Percentiles rank a stretch among this genome's conserved stretches.
phyloP scores from a whole-genome alignment of 345 rosid species.

The Salix purpurea region DNA sequence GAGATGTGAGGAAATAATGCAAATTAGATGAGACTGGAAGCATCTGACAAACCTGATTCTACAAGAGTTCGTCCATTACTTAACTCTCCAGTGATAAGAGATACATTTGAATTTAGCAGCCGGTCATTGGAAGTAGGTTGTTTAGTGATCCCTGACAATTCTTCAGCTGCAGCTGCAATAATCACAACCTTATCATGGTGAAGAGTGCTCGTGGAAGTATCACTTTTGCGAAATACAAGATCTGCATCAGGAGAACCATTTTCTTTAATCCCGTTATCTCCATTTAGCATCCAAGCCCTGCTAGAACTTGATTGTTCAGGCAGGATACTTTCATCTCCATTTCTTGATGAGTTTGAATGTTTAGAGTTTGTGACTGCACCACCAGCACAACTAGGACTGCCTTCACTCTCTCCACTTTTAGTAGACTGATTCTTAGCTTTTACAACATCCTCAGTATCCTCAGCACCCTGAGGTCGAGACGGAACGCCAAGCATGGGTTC shows the following conservation, averaged over 20 bases:
- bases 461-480: slow-evolving; percentile 77
- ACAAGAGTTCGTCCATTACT: slow-evolving; percentile 49
- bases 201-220: slow-evolving; percentile 28
- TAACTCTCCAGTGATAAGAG: slow-evolving; percentile 37
- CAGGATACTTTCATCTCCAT: slow-evolving; percentile 45
- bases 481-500: slow-evolving; percentile 83
- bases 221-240: slow-evolving; percentile 30
- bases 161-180: slow-evolving; percentile 45
- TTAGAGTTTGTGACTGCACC: slow-evolving; percentile 38
- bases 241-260: slow-evolving; percentile 43
- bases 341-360: slow-evolving; percentile 50
- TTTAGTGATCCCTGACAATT: slow-evolving; percentile 38
- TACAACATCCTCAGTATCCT: slow-evolving; percentile 73
- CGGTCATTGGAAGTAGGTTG: slow-evolving; percentile 39
- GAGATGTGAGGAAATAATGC: neutral
- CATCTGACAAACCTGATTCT: slow-evolving; percentile 46
- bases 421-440: slow-evolving; percentile 50
- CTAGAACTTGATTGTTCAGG: slow-evolving; percentile 57
- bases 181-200: slow-evolving; percentile 46
- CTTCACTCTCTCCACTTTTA: slow-evolving; percentile 58
- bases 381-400: slow-evolving; percentile 44
- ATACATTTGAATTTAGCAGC: slow-evolving; percentile 26
- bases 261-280: slow-evolving; percentile 49
- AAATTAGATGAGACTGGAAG: slow-evolving; percentile 10
- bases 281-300: slow-evolving; percentile 44